These are phyloP conservation scores for Botrytis cinerea DNA, from an alignment of 2,329 filamentous ascomycete species.

Conservation along the genomic window DNA sequence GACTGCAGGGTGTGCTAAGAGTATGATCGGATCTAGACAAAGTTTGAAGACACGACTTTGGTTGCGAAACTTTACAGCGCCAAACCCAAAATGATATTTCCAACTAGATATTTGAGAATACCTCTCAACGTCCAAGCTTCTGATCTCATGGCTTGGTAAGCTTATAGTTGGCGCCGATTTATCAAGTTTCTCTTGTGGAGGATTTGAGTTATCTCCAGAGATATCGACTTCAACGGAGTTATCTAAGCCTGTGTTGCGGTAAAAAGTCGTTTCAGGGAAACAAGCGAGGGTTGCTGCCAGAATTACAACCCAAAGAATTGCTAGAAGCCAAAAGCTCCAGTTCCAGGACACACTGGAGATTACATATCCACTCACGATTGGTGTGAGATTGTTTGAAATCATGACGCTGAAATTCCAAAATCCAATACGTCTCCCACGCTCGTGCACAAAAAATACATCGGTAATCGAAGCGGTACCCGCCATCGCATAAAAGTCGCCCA, in stretches of 20 bases:
- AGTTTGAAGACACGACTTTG: background rate
- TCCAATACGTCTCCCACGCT: background rate
- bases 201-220: background rate
- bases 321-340: background rate
- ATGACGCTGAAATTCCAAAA: conserved; percentile 2
- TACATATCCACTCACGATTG: background rate
- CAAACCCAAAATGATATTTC: background rate
- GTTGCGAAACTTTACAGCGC: background rate
- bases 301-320: background rate
- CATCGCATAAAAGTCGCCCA: background rate
- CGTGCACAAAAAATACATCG: background rate
- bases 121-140: background rate
- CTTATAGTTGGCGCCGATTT: background rate
- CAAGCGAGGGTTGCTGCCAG: background rate
- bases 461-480: background rate
- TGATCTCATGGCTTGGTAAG: background rate
- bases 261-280: background rate
- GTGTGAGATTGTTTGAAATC: background rate
- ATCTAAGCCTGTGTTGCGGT: background rate
- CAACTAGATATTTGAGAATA: background rate
- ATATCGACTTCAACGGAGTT: background rate
- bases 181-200: background rate
- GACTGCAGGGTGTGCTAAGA: background rate
- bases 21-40: background rate
- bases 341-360: background rate